Evolutionary conservation across 768 basidiomycete species (phyloP).

Genomic region (Lactarius akahatsu): DNA sequence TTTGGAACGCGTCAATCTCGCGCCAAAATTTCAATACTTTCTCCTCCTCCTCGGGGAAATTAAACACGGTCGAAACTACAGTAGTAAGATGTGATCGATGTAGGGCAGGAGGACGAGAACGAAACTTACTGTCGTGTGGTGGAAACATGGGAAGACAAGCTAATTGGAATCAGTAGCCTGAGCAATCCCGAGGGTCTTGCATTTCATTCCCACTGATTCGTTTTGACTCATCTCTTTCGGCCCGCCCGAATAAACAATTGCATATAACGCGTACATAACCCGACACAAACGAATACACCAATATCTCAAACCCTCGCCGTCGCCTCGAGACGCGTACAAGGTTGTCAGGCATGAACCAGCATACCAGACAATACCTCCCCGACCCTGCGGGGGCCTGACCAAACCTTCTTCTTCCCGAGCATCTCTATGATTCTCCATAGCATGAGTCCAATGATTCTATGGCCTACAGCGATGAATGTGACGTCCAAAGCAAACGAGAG

Average conservation of each 20-base stretch:
- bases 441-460: conserved; percentile 2
- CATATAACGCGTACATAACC: conserved; percentile 21
- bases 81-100: conserved; percentile 21
- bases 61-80: conserved; percentile 72
- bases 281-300: not conserved
- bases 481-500: conserved; percentile 7
- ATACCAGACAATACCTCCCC: conserved; percentile 13
- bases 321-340: not conserved
- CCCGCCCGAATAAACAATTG: not conserved
- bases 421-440: conserved; percentile 11
- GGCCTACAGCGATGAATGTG: conserved; percentile 2
- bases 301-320: not conserved
- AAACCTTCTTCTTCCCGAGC: conserved; percentile 12
- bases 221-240: conserved; percentile 8
- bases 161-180: too few relatives aligned
- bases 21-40: conserved; percentile 90
- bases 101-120: conserved; percentile 1
- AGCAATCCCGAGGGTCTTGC: not conserved
- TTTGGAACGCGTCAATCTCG: conserved; percentile 97
- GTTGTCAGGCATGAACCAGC: conserved; percentile 3
- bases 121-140: conserved; percentile 64
- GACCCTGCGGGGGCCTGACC: conserved; percentile 4
- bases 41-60: conserved; percentile 85
- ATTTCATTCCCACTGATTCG: not conserved
- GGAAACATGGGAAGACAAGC: conserved; percentile 42